A percentile compares a stretch with the other conserved stretches of the same genome.
Conservation (phyloP, 306 rosid species). For the Amphicarpaea edgeworthii region DNA sequence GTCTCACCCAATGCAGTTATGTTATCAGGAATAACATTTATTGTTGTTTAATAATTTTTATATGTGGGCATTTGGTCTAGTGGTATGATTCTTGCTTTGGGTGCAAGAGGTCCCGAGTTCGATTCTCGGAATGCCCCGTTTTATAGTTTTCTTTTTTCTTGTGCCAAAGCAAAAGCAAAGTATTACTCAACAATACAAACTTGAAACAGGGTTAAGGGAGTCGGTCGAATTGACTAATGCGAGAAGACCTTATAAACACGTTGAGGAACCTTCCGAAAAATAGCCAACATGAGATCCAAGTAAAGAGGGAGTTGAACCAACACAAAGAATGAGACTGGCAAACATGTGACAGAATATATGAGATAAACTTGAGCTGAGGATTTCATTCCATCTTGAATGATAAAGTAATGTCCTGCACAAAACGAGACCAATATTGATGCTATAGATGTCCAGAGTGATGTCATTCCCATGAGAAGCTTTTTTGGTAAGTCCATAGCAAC, state of each 20-base stretch:
- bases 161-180: background rate
- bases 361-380: constrained; percentile 15
- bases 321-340: constrained; percentile 42
- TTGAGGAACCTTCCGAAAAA: constrained; percentile 35
- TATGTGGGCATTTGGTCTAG: constrained; percentile 55
- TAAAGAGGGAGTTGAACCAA: constrained; percentile 33
- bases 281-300: constrained; percentile 35
- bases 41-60: too few relatives aligned
- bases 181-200: background rate
- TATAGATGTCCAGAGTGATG: constrained; percentile 36
- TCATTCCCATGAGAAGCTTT: constrained; percentile 46
- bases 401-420: constrained; percentile 41
- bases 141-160: background rate
- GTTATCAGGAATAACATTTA: too few relatives aligned
- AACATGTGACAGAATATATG: constrained; percentile 26
- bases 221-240: too few relatives aligned
- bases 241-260: constrained; percentile 23
- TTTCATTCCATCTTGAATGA: constrained; percentile 11
- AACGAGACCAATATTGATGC: constrained; percentile 31
- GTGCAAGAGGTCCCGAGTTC: constrained; percentile 53
- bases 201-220: too few relatives aligned
- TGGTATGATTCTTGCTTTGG: constrained; percentile 55
- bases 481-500: constrained; percentile 39
- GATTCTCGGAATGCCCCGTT: constrained; percentile 51
- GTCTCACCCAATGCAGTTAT: too few relatives aligned